A percentile compares a stretch with the other conserved stretches of the same genome.
phyloP scores from a whole-genome alignment of 495 filamentous ascomycete genomes.

The Tuber umbilicatum region DNA sequence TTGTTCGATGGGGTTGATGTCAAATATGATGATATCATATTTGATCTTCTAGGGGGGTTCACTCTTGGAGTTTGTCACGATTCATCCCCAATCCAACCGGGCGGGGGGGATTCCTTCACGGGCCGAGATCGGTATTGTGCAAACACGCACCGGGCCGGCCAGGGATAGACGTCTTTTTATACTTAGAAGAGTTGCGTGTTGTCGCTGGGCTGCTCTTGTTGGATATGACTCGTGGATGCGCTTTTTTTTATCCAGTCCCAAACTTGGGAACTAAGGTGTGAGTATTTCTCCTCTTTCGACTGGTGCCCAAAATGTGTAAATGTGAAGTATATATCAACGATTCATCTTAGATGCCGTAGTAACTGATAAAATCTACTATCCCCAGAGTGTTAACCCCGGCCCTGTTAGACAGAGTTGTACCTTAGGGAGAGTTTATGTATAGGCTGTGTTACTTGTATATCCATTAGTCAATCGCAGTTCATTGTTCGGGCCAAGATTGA shows the following conservation, averaged over 20 bases:
- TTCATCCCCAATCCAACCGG: not conserved
- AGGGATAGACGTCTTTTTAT: not conserved
- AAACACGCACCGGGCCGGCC: not conserved
- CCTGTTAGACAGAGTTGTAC: not conserved
- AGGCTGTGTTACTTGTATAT: not conserved
- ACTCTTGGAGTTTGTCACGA: not conserved
- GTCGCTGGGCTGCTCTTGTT: not conserved
- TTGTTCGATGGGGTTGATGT: not conserved
- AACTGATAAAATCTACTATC: not conserved
- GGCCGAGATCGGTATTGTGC: slow-evolving; percentile 1
- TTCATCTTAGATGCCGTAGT: not conserved
- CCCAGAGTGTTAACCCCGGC: not conserved
- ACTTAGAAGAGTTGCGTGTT: not conserved
- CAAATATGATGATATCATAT: not conserved
- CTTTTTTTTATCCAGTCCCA: not conserved
- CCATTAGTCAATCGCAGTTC: not conserved
- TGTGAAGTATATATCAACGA: not conserved
- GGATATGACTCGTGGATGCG: not conserved
- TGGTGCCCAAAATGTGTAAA: not conserved
- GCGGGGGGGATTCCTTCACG: not conserved
- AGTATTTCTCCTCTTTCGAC: not conserved
- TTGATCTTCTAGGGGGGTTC: not conserved
- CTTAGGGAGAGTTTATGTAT: not conserved
- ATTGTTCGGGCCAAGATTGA: not conserved
- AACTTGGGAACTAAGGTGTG: not conserved